Conservation (phyloP, 2,329 filamentous ascomycete species). For the Aureobasidium sp. region DNA sequence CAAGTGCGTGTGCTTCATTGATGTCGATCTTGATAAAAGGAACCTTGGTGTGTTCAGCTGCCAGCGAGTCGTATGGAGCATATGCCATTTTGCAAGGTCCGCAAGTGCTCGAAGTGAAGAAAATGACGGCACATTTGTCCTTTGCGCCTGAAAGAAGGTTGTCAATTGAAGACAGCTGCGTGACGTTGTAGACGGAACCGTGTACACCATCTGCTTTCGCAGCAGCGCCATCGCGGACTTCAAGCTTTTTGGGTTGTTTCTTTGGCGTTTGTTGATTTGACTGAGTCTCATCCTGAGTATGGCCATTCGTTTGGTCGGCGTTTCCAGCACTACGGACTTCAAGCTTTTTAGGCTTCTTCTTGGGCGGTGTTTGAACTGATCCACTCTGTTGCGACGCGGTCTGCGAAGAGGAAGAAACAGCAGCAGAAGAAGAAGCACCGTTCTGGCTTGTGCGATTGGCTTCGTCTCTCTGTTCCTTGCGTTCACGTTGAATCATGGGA, state of each 20-base stretch:
- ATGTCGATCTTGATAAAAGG: conserved; percentile 79
- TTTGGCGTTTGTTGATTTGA: background rate
- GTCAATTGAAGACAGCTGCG: conserved; percentile 52
- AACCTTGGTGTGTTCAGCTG: conserved; percentile 60
- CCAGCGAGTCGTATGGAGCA: conserved; percentile 71
- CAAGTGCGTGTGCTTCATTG: conserved; percentile 52
- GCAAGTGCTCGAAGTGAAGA: conserved; percentile 87
- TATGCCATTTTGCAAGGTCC: conserved; percentile 77
- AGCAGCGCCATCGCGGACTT: conserved; percentile 5
- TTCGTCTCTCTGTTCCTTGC: background rate
- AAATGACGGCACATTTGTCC: conserved; percentile 67
- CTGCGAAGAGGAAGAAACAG: background rate
- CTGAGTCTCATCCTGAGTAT: background rate
- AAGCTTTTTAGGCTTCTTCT: conserved; percentile 13
- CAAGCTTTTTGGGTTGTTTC: conserved; percentile 11
- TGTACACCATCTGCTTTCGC: conserved; percentile 14
- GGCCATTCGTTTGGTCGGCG: background rate
- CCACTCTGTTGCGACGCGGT: background rate
- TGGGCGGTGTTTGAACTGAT: background rate
- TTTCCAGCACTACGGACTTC: background rate
- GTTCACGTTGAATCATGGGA: conserved; percentile 15
- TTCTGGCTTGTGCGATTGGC: background rate
- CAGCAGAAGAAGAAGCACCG: background rate
- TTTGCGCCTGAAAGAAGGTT: conserved; percentile 51
- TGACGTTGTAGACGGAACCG: conserved; percentile 54